Base-by-base conservation (phyloP, 305 asterid genomes). In the Petunia hybrid region DNA sequence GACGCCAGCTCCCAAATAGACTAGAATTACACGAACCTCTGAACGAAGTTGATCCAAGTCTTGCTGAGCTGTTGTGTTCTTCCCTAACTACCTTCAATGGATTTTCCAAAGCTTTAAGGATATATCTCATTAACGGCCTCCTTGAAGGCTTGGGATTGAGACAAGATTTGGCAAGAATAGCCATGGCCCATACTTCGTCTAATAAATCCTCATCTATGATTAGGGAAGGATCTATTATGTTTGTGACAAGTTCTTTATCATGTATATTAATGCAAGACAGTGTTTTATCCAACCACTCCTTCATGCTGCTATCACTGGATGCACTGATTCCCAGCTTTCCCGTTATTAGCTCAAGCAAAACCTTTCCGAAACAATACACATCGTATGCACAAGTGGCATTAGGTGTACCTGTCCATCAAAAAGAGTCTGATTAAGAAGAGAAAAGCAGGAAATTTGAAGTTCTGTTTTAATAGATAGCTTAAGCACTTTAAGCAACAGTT, bases 161-260 rank as follows among this genome's bases (percentile, higher is more conserved):
- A 83, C 98, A 94, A 4, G 97, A 93, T 60, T 92, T 82, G 1
- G 98, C 97, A 1, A 94, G 92, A 12, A 94, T 87, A 0, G 97
- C 97, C 97, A 92, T 91, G 53, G 97, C 98, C 98, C 98, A 94
- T 40, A 91, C 98, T 85, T 94, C 98, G 86, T 94, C 97, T 0
- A 94, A 86, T 13, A 94, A 91, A 80, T 94, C 98, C 80, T 94
- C 98, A 9, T 92, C 93, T 67, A 93, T 86, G 43, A 94, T 86
- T 77, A 94, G 73, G 2, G 97, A 90, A 0, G 95, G 97, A 83
- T 94, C 98, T 14, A 94, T 81, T 6, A 94, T 94, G 84, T 86
- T 93, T 59, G 97, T 91, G 80, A 94, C 91, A 8, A 89, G 92
- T 68, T 94, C 98, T 85, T 93, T 93, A 83, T 94, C 97, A 51